phyloP scores from a whole-genome alignment of 1,284 basidiomycete species.

The Malassezia restricta region DNA sequence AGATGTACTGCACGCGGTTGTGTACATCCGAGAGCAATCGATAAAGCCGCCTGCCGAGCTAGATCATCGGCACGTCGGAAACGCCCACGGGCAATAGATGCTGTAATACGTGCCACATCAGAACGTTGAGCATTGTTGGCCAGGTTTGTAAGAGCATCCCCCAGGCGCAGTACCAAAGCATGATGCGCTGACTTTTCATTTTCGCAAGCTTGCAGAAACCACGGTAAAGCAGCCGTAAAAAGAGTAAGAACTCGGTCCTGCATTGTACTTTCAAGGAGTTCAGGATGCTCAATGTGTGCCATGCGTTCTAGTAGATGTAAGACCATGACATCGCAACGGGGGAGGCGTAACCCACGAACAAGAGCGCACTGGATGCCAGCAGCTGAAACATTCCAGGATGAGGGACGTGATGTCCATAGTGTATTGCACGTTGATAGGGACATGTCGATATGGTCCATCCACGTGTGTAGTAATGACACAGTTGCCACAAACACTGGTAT shows the following conservation, averaged over 20 bases:
- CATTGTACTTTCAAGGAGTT: not conserved
- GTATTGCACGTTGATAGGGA: conserved; percentile 55
- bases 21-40: conserved; percentile 50
- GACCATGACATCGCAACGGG: conserved; percentile 58
- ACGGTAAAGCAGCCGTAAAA: conserved; percentile 72
- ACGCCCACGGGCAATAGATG: conserved; percentile 70
- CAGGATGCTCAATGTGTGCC: not conserved
- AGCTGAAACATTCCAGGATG: conserved; percentile 59
- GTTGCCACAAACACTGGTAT: conserved; percentile 68
- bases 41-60: conserved; percentile 71
- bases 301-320: conserved; percentile 56
- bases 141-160: conserved; percentile 52
- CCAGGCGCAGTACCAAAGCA: not conserved
- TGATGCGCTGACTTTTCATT: conserved; percentile 10
- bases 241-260: conserved; percentile 45
- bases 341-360: conserved; percentile 68
- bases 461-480: conserved; percentile 47
- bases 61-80: conserved; percentile 91
- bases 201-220: conserved; percentile 71
- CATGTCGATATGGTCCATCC: not conserved
- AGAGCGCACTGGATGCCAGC: conserved; percentile 63
- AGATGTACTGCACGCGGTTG: conserved; percentile 49
- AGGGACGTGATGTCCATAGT: conserved; percentile 55
- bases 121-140: conserved; percentile 61
- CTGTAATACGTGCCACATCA: conserved; percentile 70